These are phyloP conservation scores for Plasmodium coatneyi DNA, from an alignment of 169 alveolate genomes.

Conservation along the genomic window DNA sequence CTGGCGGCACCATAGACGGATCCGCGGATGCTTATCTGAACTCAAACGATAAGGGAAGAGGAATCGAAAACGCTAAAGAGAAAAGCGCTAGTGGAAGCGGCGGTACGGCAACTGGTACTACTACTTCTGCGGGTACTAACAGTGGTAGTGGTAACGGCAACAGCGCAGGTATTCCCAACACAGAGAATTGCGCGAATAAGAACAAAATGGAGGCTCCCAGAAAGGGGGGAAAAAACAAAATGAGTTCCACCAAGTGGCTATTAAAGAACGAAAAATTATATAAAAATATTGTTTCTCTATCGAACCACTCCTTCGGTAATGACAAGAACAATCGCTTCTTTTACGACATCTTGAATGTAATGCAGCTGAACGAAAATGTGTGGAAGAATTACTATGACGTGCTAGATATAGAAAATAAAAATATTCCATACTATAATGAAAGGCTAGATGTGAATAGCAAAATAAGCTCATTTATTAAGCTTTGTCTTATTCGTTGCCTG, in stretches of 20 bases:
- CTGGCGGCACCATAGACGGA: neutral
- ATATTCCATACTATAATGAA: conserved; percentile 94
- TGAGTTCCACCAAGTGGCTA: conserved; percentile 90
- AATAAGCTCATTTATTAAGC: conserved; percentile 92
- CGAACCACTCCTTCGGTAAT: conserved; percentile 93
- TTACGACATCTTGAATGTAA: conserved; percentile 92
- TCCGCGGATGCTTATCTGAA: neutral
- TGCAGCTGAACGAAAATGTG: conserved; percentile 88
- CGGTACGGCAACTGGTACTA: neutral
- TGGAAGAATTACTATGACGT: conserved; percentile 93
- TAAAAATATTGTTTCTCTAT: conserved; percentile 93
- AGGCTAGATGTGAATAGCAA: conserved; percentile 89
- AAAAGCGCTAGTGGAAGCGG: neutral
- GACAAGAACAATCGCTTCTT: conserved; percentile 92
- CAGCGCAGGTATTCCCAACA: neutral
- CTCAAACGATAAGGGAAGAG: neutral
- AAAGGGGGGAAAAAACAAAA: conserved; percentile 90
- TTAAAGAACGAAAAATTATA: conserved; percentile 90
- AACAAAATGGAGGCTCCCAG: conserved; percentile 82
- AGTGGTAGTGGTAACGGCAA: neutral
- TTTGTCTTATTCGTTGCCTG: conserved; percentile 92
- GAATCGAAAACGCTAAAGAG: conserved; percentile 16
- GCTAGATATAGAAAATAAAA: conserved; percentile 93
- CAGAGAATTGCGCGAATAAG: neutral
- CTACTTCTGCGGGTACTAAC: neutral